Percentiles rank a stretch among this genome's conserved stretches.
Conservation (phyloP, 2,329 filamentous ascomycete genomes). For the Stachybotrys chlorohalonatus region DNA sequence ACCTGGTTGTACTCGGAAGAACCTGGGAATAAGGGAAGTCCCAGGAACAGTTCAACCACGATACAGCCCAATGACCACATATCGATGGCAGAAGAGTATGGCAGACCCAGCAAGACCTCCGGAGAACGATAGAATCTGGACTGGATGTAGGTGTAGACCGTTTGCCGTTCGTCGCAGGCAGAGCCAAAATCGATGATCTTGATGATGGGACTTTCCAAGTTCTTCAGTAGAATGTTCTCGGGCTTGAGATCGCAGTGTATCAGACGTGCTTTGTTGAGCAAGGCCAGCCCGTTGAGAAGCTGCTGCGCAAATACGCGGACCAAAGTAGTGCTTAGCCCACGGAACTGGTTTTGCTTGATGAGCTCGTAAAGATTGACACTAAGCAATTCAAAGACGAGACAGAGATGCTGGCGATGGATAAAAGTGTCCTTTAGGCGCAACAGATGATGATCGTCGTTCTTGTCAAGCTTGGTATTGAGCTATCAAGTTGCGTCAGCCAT, state of each 20-base stretch:
- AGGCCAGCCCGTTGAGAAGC: slow-evolving; percentile 79
- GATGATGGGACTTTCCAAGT: slow-evolving; percentile 97
- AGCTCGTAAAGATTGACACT: slow-evolving; percentile 97
- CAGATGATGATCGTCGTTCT: slow-evolving; percentile 96
- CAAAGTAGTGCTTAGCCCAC: slow-evolving; percentile 89
- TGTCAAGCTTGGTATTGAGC: slow-evolving; percentile 98
- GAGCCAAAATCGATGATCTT: slow-evolving; percentile 99
- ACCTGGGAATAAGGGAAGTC: slow-evolving; percentile 87
- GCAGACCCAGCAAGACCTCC: slow-evolving; percentile 87
- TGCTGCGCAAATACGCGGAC: slow-evolving; percentile 98
- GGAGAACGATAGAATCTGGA: slow-evolving; percentile 96
- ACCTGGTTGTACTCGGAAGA: slow-evolving; percentile 99
- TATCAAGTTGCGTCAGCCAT: slow-evolving; percentile 26
- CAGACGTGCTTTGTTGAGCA: slow-evolving; percentile 90
- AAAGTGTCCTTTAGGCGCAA: slow-evolving; percentile 94
- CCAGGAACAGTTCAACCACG: slow-evolving; percentile 93
- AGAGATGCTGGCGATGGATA: slow-evolving; percentile 94
- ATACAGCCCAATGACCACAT: slow-evolving; percentile 99
- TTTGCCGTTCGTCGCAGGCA: slow-evolving; percentile 95
- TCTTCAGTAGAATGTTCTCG: slow-evolving; percentile 95
- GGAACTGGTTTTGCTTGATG: slow-evolving; percentile 99
- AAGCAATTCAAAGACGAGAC: slow-evolving; percentile 88
- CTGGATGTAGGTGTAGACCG: slow-evolving; percentile 98
- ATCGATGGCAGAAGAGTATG: slow-evolving; percentile 96
- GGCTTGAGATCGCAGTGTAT: slow-evolving; percentile 98